Evolutionary conservation across 352 stramenopile species (phyloP), one percentile per base, ranked within the genome.

Genomic region (Phytophthora europaea): DNA sequence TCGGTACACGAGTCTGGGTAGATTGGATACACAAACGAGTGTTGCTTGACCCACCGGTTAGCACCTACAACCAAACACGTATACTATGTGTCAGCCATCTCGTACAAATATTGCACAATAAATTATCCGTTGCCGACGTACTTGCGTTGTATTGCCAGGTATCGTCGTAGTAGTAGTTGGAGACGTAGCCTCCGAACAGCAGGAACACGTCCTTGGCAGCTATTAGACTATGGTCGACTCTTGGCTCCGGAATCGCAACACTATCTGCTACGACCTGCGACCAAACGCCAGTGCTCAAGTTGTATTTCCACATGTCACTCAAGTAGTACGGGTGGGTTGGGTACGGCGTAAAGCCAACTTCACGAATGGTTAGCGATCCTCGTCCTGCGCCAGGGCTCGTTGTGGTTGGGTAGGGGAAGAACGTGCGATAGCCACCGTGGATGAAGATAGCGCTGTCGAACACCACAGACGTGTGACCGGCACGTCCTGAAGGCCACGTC

Each of bases 91-190:
- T 51, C 6, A 51, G n/a, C 23, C 18, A 20, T 6, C n/a, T 53
- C n/a, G 47, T 16, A n/a, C n/a, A n/a, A n/a, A n/a, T n/a, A 26
- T 16, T 16, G 8, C 45, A 12, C 18, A 52, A 52, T 52, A 26
- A 15, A 26, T 52, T 15, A 13, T 12, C 50, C 8, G 12, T 18
- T 20, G 13, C 7, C 12, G 12, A 82, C 70, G 75, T 86, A 78
- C 89, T 96, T 43, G 96, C 96, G 78, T 99, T 98, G 82, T 97
- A 99, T 71, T 98, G 92, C 97, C 97, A 99, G 18, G 94, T 98
- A 72, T 99, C 97, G 50, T 98, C 88, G 72, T 97, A 99, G 76
- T 98, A 95, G 69, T 96, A 90, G 65, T 99, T 99, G 71, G 94
- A 89, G 45, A 93, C 76, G 76, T 98, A 99, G 0, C 97, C 97